Evolutionary conservation across 2,329 filamentous ascomycete genomes (phyloP).

Genomic region (Penicillium sp.): DNA sequence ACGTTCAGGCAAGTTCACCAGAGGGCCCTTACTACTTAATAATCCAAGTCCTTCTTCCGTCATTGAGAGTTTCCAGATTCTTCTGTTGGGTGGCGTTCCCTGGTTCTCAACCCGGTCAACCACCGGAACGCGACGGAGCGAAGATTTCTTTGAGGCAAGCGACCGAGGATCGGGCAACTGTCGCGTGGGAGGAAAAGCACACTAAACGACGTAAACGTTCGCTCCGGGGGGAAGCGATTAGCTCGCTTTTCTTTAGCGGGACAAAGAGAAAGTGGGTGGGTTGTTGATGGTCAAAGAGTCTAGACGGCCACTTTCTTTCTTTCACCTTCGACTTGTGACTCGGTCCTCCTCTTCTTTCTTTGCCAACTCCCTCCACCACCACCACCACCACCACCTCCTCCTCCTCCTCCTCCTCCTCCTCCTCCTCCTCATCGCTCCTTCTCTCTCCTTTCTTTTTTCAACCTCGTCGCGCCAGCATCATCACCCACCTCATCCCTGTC

Average conservation of each 20-base stretch:
- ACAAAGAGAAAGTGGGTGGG: not conserved
- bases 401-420: not conserved
- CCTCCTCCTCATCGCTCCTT: not conserved
- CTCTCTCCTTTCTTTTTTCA: constrained; percentile 1
- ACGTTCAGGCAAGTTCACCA: not conserved
- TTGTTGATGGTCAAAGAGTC: not conserved
- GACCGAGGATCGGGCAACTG: constrained; percentile 22
- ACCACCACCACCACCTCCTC: not conserved
- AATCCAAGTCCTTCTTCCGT: not conserved
- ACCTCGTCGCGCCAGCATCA: not conserved
- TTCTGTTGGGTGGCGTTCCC: not conserved
- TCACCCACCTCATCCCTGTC: not conserved
- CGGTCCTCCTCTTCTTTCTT: not conserved
- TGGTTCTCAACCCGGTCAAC: constrained; percentile 3
- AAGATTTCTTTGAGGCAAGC: constrained; percentile 1
- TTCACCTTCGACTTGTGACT: not conserved
- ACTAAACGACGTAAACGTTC: not conserved
- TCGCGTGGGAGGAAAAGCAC: constrained; percentile 3
- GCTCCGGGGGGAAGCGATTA: not conserved
- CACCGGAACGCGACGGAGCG: constrained; percentile 25
- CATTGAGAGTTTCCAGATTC: not conserved
- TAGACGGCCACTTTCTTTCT: not conserved
- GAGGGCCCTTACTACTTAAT: not conserved
- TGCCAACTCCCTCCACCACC: not conserved
- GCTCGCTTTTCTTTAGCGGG: not conserved